Evolutionary conservation across 306 rosid species (phyloP), one percentile per base, ranked within the genome.

Genomic region (Trifolium subterraneum): DNA sequence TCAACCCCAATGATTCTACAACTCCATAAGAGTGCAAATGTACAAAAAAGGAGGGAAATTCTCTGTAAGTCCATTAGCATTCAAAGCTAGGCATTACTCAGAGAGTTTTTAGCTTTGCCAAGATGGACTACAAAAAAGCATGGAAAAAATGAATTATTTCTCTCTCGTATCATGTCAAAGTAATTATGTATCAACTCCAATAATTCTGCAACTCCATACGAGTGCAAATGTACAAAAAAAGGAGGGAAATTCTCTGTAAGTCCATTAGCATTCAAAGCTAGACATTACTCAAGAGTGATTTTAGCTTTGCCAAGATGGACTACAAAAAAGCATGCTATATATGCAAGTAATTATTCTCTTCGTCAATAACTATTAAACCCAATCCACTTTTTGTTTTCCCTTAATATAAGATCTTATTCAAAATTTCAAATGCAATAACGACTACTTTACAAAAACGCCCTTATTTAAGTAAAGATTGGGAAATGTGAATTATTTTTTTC

Each of bases 181-280:
- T 25, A n/a, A 29, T 18, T 33, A 4, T 4, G 62, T 10, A 55
- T 55, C 85, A 61, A 75, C 88, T 73, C 88, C 73, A 79, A 66
- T 73, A 81, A 72, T 75, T 79, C 33, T 54, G 84, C 31, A 72
- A 65, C 81, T 78, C 44, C 25, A 76, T 0, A 78, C 78, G 33
- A 29, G 33, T 29, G 4, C 16, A 59, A 72, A 81, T 61, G 50
- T 47, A 72, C 94, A 83, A 75, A 79, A 85, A 79, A 82, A 22
- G 67, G 81, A 78, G 82, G 2, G 81, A 79, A 22, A 6, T 55
- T 84, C 5, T 3, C 42, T 83, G 3, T 48, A 4, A 78, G 86
- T 81, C 82, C 89, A 84, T 79, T 87, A 85, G 88, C 93, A 88
- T 90, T 83, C 87, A 85, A 86, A 90, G 29, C 85, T 71, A 86